Base-by-base conservation (phyloP, 129 eudicot species). In the Escallonia rubra region DNA sequence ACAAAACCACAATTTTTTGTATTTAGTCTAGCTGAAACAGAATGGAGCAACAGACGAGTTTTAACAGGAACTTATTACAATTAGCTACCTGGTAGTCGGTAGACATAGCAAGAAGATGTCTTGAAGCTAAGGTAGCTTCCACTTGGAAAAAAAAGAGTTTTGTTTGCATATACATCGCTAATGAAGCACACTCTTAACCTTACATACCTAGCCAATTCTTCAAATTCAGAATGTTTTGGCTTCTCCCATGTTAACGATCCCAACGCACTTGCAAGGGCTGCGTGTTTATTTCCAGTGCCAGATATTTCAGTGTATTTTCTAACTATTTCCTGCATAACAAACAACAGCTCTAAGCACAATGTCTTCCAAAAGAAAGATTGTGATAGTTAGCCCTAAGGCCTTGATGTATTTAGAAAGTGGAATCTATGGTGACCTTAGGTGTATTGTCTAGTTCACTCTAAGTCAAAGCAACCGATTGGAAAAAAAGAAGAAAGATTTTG, bases 241-340 rank as follows among this genome's bases (percentile, higher is more conserved):
- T 80, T 92, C 34, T 75, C 89, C 98, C 98, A 92, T 53, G 96
- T 82, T 69, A 92, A 78, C 15, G 81, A 79, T 64, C 96, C 98
- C 41, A 86, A 64, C 7, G 91, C 79, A 78, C 98, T 89, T 14
- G 96, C 84, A 73, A 89, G 76, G 34, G 87, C 90, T 12, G 95
- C 86, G 59, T 86, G 82, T 72, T 71, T 74, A 23, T 82, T 71
- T 64, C 89, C 90, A 39, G 61, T 64, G 45, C 87, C 81, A 0
- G 98, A 92, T 57, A 84, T 69, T 53, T 65, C 63, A 8, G 81
- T 83, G 76, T 91, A 91, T 40, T 91, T 91, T 48, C 64, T 72
- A 42, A 91, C 85, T 59, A 91, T 87, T 64, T 87, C 85, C 96
- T 89, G 80, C 57, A 67, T 4, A 41, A 79, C 40, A 53, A 68